Base-by-base conservation (phyloP, 352 stramenopile species). In the Globisporangium spinosum region DNA sequence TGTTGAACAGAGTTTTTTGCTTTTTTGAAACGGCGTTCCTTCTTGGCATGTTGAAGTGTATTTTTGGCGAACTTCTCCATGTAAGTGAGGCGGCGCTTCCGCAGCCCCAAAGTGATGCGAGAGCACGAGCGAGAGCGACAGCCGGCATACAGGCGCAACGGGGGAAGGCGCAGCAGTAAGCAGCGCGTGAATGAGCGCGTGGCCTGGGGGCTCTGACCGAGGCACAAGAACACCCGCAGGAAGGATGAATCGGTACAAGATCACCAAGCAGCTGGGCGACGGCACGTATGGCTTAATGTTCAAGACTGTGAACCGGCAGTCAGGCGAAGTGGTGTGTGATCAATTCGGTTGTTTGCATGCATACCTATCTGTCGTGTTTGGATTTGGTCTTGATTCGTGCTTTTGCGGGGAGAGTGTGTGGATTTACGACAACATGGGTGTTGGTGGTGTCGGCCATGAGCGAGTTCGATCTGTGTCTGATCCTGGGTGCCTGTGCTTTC, bases 251-350 rank as follows among this genome's bases (percentile, higher is more conserved):
- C 85, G 91, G 32, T 98, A 98, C 81, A 98, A 98, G 75, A 81
- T 98, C 59, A 98, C 93, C 38, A 98, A 98, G 78, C 89, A 98
- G 72, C 77, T 98, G 38, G 96, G 96, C 60, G 95, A 99, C 77
- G 96, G 96, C 65, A 98, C 96, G 17, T 99, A 98, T 67, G 95
- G 96, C 55, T 97, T 89, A 2, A 95, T 98, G 62, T 78, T 98
- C 64, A 98, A 98, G 74, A 93, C 95, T 54, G 84, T 98, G 27
- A 98, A 98, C 70, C 85, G 89, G 38, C 85, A 96, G 71, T 98
- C 89, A 1, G 93, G 93, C 53, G 94, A 98, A 94, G 86, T 97
- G 70, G 90, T 98, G 73, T 64, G 83, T 79, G 17, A 9, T 12
- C 6, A 51, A 12, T 10, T 17, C 34, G 55, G 9, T 32, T 43